Evolutionary conservation across 2,329 filamentous ascomycete genomes (phyloP), one percentile per base, ranked within the genome.

Genomic region (Fusarium pilosicola): DNA sequence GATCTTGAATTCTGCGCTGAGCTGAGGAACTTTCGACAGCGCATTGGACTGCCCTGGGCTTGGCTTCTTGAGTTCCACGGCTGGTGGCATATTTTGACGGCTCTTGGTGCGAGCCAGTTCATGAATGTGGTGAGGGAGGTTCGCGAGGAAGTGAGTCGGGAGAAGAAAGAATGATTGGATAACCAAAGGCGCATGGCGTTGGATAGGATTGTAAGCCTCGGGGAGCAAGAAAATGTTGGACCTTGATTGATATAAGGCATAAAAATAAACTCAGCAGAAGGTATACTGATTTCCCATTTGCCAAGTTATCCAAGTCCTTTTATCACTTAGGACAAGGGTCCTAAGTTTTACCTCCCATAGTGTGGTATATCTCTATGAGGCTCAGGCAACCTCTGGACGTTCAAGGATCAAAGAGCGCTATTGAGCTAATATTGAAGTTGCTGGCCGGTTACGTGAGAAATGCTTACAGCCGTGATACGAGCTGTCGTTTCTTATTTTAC

Each of bases 31-130:
- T 70, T 86, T 17, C 85, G 88, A 55, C 79, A 80, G 13, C 71
- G 60, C 0, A 72, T 90, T 5, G 89, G 89, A 0, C 77, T 89
- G 48, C 89, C 89, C 0, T 88, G 83, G 84, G 86, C 85, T 4
- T 89, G 87, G 78, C 39, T 88, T 1, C 77, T 91, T 9, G 89
- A 91, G 79, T 76, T 91, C 20, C 89, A 91, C 74, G 89, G 88
- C 2, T 91, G 89, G 89, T 91, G 89, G 89, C 89, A 91, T 74
- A 80, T 91, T 22, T 80, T 90, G 32, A 91, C 89, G 0, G 89
- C 88, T 1, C 81, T 88, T 26, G 86, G 87, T 2, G 88, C 88
- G 9, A 84, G 84, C 30, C 76, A 78, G 52, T 83, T 83, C 48
- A 85, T 85, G 79, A 66, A 74, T 5, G 75, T 81, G 26, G 70